Percentiles rank a stretch among this genome's conserved stretches.
Evolutionary conservation across 2,329 filamentous ascomycete species (phyloP).

Genomic region (Sporothrix protearum): DNA sequence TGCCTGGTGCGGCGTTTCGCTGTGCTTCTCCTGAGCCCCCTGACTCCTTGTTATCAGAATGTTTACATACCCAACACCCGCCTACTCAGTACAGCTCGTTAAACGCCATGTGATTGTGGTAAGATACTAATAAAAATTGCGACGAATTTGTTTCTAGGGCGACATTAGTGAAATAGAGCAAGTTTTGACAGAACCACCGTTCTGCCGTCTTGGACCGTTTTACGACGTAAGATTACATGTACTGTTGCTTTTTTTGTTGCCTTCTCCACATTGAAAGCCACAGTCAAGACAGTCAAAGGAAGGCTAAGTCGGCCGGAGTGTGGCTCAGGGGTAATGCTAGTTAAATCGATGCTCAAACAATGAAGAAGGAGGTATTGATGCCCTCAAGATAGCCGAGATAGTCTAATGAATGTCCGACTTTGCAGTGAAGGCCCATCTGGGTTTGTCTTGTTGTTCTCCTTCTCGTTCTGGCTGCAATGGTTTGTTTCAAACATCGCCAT

Average conservation of each 20-base stretch:
- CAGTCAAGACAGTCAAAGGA: not conserved
- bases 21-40: not conserved
- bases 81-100: not conserved
- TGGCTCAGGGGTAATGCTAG: not conserved
- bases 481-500: not conserved
- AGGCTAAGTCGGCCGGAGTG: not conserved
- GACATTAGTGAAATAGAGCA: not conserved
- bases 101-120: constrained; percentile 3
- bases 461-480: not conserved
- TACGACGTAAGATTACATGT: no score
- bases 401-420: not conserved
- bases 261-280: not conserved
- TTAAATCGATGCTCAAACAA: not conserved
- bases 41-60: not conserved
- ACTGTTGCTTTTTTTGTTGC: not conserved
- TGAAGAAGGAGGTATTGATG: not conserved
- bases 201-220: not conserved
- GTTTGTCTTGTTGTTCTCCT: not conserved
- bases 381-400: not conserved
- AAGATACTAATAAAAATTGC: not conserved
- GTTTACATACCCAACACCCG: not conserved
- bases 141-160: not conserved
- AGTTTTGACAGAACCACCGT: not conserved
- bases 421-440: not conserved
- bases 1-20: not conserved